A percentile compares a stretch with the other conserved stretches of the same genome.
Evolutionary conservation across 495 filamentous ascomycete genomes (phyloP).

Genomic region (Aspergillus affinis): DNA sequence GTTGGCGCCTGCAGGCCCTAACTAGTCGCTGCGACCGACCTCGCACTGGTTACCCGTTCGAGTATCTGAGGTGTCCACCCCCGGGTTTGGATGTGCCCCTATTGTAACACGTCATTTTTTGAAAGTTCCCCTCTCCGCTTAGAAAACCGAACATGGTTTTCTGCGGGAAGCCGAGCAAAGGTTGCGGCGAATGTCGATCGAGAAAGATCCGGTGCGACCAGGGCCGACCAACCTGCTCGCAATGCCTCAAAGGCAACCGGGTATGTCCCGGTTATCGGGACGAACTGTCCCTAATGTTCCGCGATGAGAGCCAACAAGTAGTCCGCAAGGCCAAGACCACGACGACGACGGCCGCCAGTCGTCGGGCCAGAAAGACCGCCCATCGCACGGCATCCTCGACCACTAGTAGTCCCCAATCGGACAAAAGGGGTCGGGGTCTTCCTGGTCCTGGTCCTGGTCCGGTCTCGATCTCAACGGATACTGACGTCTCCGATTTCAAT

Average conservation of each 20-base stretch:
- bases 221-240: conserved; percentile 61
- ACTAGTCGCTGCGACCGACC: neutral
- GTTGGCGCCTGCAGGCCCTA: neutral
- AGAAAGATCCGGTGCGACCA: conserved; percentile 70
- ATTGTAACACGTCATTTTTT: neutral
- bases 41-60: conserved; percentile 27
- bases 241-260: conserved; percentile 65
- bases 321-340: conserved; percentile 59
- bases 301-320: conserved; percentile 69
- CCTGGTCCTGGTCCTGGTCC: conserved; percentile 1
- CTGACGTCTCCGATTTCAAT: conserved; percentile 18
- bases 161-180: conserved; percentile 70
- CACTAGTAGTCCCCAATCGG: conserved; percentile 11
- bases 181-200: conserved; percentile 70
- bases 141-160: conserved; percentile 59
- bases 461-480: neutral
- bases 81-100: neutral
- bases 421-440: neutral
- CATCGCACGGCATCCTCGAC: conserved; percentile 13
- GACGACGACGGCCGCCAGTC: neutral
- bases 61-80: neutral
- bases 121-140: neutral
- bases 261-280: conserved; percentile 71
- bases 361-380: conserved; percentile 18
- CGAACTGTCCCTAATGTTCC: conserved; percentile 67